phyloP scores from a whole-genome alignment of 73 alveolate species.

The Symbiodinium natans region DNA sequence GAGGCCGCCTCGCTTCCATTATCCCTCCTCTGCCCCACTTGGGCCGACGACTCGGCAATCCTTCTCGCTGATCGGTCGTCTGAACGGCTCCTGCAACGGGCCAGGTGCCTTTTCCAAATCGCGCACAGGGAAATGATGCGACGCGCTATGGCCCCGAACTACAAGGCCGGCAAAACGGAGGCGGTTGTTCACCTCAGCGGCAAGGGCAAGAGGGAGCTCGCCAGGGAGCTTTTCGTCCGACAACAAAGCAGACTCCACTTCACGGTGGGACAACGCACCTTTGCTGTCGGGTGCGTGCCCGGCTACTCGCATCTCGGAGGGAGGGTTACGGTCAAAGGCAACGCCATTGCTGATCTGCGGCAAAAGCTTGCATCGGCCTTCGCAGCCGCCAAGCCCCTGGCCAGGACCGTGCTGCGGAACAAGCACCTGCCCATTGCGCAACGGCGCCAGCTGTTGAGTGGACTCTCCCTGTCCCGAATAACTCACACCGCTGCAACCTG shows the following conservation, averaged over 20 bases:
- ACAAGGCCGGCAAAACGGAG: neutral
- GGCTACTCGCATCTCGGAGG: neutral
- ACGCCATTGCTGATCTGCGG: neutral
- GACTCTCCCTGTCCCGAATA: neutral
- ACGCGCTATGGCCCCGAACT: neutral
- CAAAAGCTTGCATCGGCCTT: neutral
- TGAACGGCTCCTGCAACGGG: neutral
- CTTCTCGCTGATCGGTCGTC: neutral
- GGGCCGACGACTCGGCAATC: neutral
- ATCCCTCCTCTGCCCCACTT: too few relatives aligned
- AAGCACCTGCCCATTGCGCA: neutral
- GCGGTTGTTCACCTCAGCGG: neutral
- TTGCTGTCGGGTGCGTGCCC: neutral
- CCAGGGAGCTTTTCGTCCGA: too few relatives aligned
- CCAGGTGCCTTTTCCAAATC: neutral
- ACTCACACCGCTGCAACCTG: neutral
- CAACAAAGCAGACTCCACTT: neutral
- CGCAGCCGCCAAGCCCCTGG: neutral
- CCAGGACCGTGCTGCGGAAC: neutral
- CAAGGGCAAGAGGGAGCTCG: neutral
- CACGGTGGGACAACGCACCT: neutral
- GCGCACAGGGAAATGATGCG: neutral
- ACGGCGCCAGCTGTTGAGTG: neutral
- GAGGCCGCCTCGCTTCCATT: too few relatives aligned
- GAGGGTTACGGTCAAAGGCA: neutral